Evolutionary conservation across 140 eudicot species (phyloP).

Genomic region (Bidens hawaiensis): DNA sequence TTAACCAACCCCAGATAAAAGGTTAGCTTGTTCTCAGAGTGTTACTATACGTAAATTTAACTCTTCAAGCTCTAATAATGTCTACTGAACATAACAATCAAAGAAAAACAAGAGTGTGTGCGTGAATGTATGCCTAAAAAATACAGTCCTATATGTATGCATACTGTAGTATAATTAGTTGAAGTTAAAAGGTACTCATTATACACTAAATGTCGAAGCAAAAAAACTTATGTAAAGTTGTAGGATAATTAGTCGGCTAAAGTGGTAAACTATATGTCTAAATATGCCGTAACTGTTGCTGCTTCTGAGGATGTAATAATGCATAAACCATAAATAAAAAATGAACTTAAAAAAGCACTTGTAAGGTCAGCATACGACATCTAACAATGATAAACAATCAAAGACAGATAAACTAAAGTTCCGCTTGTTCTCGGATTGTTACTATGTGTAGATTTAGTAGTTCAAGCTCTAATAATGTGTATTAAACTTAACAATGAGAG

Average conservation of each 20-base stretch:
- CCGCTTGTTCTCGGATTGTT: not conserved
- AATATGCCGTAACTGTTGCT: not conserved
- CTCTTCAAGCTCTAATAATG: not conserved
- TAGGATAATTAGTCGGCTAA: not conserved
- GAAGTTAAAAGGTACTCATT: not conserved
- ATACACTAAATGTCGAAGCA: constrained; percentile 1
- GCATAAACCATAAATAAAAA: constrained; percentile 6
- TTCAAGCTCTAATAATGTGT: not conserved
- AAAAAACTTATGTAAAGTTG: constrained; percentile 3
- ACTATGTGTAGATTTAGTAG: not conserved
- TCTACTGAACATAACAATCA: not conserved
- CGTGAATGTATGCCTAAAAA: not conserved
- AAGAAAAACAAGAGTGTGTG: not conserved
- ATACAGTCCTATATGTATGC: too few relatives aligned
- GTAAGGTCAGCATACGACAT: not conserved
- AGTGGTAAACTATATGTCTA: not conserved
- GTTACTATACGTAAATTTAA: not conserved
- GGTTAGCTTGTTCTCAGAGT: not conserved
- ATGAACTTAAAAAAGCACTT: not conserved
- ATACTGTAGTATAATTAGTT: not conserved
- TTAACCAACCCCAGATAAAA: not conserved
- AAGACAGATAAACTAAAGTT: not conserved
- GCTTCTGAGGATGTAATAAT: too few relatives aligned
- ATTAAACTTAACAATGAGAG: not conserved
- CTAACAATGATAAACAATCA: not conserved